Evolutionary conservation across 208 protist genomes (phyloP).

Genomic region (Zelonia costaricensis): DNA sequence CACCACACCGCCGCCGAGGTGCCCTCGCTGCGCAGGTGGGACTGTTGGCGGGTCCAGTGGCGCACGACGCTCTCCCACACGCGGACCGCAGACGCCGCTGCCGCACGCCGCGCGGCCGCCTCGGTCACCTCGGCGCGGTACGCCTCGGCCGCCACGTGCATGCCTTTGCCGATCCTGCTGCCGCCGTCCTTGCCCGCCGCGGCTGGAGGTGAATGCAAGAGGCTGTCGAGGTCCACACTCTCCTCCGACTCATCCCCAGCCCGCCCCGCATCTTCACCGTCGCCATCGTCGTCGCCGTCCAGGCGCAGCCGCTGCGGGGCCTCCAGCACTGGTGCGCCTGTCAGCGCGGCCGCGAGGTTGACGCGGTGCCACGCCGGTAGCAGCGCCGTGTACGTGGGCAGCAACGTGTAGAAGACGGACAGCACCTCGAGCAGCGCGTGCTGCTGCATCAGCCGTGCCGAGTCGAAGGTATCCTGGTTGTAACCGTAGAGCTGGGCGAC

Average conservation of each 20-base stretch:
- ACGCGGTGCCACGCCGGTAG: constrained; percentile 23
- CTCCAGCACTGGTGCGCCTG: too few relatives aligned
- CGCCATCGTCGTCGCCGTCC: too few relatives aligned
- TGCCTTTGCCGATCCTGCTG: too few relatives aligned
- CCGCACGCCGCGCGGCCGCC: neutral
- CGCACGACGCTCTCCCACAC: constrained; percentile 31
- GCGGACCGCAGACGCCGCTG: constrained; percentile 9
- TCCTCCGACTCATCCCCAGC: too few relatives aligned
- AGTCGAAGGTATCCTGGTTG: neutral
- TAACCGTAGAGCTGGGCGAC: neutral
- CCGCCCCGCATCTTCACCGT: too few relatives aligned
- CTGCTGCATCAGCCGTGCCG: neutral
- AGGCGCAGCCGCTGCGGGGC: too few relatives aligned
- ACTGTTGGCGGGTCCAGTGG: constrained; percentile 33
- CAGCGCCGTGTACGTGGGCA: constrained; percentile 24
- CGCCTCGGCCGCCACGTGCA: too few relatives aligned
- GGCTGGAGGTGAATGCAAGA: too few relatives aligned
- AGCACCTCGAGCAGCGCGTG: constrained; percentile 17
- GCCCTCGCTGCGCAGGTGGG: constrained; percentile 34
- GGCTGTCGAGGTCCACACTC: too few relatives aligned
- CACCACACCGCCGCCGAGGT: constrained; percentile 36
- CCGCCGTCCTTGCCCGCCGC: too few relatives aligned
- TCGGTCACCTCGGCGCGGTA: neutral
- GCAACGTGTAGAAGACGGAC: constrained; percentile 13
- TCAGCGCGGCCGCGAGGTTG: neutral